Base-by-base conservation (phyloP, 1,139 yeast species). In the Casaregolazyma lundiana region DNA sequence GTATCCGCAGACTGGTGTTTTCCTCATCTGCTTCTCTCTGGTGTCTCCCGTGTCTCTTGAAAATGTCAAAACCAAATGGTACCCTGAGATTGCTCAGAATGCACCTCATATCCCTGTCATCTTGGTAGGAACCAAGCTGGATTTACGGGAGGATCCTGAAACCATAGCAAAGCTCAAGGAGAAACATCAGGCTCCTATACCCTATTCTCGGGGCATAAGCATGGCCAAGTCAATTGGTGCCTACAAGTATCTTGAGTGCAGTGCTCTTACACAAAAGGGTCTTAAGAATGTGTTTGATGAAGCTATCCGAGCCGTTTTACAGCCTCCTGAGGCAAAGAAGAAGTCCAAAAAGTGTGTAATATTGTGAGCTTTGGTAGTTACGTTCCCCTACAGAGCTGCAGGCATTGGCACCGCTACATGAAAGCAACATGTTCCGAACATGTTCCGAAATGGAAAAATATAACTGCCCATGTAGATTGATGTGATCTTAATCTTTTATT, bases 1-100 rank as follows among this genome's bases (percentile, higher is more conserved):
- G 16, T 89, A 89, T 62, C 96, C 96, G 1, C 96, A 89, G 61
- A 88, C 97, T 0, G 96, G 88, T 59, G 84, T 89, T 38, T 89
- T 89, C 62, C 69, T 89, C 50, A 80, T 88, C 53, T 89, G 97
- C 67, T 89, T 89, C 67, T 84, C 95, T 11, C 81, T 89, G 8
- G 84, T 85, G 43, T 84, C 84, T 57, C 95, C 94, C 16, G 78
- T 84, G 37, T 83, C 94, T 20, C 87, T 84, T 65, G 80, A 80
- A 53, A 87, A 89, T 65, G 87, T 89, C 50, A 64, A 62, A 50
- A 63, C 75, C 48, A 75, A 76, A 57, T 89, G 97, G 97, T 76
- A 81, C 55, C 96, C 96, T 3, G 97, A 89, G 66, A 80, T 89
- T 51, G 75, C 80, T 61, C 95, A 87, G 64, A 95, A 87, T 65